A percentile compares a stretch with the other conserved stretches of the same genome.
phyloP scores from a whole-genome alignment of 768 basidiomycete genomes.

The Agaricus blazei region DNA sequence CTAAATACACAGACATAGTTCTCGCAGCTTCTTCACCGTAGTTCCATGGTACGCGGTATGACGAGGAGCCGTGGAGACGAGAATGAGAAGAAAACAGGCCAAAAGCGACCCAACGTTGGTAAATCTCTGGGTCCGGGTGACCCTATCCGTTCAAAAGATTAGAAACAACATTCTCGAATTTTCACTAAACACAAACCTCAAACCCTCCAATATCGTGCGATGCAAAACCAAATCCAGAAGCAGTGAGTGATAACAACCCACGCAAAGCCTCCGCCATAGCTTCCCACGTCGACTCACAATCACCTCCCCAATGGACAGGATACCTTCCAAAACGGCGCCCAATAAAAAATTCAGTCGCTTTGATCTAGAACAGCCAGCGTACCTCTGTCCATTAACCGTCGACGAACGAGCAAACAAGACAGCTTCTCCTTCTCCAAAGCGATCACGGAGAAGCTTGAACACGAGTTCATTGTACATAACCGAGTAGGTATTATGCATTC shows the following conservation, averaged over 20 bases:
- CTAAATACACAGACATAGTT: constrained; percentile 56
- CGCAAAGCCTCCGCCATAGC: constrained; percentile 75
- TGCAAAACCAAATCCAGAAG: constrained; percentile 67
- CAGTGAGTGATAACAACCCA: constrained; percentile 58
- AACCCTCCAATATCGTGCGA: constrained; percentile 79
- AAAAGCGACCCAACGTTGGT: constrained; percentile 74
- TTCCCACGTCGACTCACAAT: constrained; percentile 73
- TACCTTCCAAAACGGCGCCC: constrained; percentile 20
- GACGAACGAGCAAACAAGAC: constrained; percentile 67
- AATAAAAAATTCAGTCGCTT: neutral
- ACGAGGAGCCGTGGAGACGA: constrained; percentile 65
- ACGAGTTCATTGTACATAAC: constrained; percentile 69
- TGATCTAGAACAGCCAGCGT: neutral
- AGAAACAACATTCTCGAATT: neutral
- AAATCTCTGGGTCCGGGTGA: constrained; percentile 61
- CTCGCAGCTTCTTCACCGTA: constrained; percentile 67
- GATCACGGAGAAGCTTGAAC: constrained; percentile 51
- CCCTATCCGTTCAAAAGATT: constrained; percentile 30
- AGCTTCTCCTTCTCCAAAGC: constrained; percentile 60
- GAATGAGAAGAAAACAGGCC: constrained; percentile 75
- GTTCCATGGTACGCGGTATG: constrained; percentile 76
- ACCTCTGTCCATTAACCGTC: constrained; percentile 67
- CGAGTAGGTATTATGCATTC: constrained; percentile 70
- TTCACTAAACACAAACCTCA: constrained; percentile 36
- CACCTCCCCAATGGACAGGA: constrained; percentile 63